phyloP scores from a whole-genome alignment of 345 rosid genomes.

The Pelargonium nanum region DNA sequence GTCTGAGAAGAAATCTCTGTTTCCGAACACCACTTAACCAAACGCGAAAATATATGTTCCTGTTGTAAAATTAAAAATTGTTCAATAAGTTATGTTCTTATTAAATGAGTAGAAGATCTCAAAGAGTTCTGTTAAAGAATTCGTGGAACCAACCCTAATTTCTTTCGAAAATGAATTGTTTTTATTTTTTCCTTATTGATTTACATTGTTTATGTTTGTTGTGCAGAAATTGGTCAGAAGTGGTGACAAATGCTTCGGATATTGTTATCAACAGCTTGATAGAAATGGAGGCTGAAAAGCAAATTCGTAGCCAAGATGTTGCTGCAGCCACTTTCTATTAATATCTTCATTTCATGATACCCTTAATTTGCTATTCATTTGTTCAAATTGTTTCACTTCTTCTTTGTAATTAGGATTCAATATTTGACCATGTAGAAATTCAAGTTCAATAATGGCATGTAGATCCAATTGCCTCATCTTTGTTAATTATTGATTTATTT shows the following conservation, averaged over 20 bases:
- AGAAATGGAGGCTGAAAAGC: constrained; percentile 12
- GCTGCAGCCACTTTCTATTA: not conserved
- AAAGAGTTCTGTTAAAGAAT: too few relatives aligned
- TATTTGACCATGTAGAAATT: not conserved
- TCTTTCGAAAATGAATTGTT: too few relatives aligned
- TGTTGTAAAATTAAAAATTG: too few relatives aligned
- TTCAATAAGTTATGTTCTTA: too few relatives aligned
- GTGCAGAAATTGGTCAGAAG: constrained; percentile 65
- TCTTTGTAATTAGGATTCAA: not conserved
- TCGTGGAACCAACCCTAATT: too few relatives aligned
- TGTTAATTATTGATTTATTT: not conserved
- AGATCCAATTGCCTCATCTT: not conserved
- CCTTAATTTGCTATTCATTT: too few relatives aligned
- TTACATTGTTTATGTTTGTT: not conserved
- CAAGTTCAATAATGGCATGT: too few relatives aligned
- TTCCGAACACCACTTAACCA: too few relatives aligned
- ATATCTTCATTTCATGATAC: too few relatives aligned
- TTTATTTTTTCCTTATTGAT: not conserved
- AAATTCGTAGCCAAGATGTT: not conserved
- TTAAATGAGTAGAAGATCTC: too few relatives aligned
- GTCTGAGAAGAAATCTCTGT: too few relatives aligned
- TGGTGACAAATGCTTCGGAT: constrained; percentile 46
- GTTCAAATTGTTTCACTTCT: not conserved
- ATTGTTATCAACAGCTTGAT: constrained; percentile 50
- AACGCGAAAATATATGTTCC: too few relatives aligned